These are phyloP conservation scores for Cladosporium sphaerospermum DNA, from an alignment of 2,329 filamentous ascomycete species.

Conservation along the genomic window DNA sequence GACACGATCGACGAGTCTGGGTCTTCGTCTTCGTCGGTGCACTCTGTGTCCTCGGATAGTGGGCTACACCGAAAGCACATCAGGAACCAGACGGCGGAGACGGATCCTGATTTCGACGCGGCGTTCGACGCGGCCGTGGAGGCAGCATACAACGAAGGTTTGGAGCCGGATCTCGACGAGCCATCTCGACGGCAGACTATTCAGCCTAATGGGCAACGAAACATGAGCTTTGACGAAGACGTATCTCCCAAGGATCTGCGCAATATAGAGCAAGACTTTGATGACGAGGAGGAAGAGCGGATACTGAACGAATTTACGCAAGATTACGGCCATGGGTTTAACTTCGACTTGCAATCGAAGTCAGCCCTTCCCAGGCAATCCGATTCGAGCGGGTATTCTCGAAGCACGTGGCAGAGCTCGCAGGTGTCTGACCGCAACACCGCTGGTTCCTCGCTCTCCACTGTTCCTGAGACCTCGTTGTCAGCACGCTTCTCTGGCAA, in stretches of 20 bases:
- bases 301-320: constrained; percentile 78
- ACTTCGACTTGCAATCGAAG: constrained; percentile 63
- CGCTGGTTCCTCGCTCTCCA: constrained; percentile 61
- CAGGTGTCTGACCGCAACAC: constrained; percentile 53
- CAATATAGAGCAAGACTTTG: constrained; percentile 13
- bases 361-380: constrained; percentile 69
- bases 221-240: background rate
- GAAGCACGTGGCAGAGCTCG: constrained; percentile 74
- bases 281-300: constrained; percentile 45
- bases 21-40: constrained; percentile 76
- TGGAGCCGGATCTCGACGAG: constrained; percentile 61
- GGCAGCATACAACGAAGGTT: constrained; percentile 88
- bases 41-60: constrained; percentile 70
- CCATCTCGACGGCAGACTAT: constrained; percentile 29
- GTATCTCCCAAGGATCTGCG: background rate
- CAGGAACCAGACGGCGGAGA: constrained; percentile 61
- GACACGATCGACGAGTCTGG: constrained; percentile 72
- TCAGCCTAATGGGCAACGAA: constrained; percentile 18
- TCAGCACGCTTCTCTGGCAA: constrained; percentile 33
- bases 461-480: constrained; percentile 59
- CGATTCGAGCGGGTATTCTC: constrained; percentile 72
- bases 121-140: constrained; percentile 93
- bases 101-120: constrained; percentile 86
- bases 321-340: constrained; percentile 72
- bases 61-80: constrained; percentile 64